These are phyloP conservation scores for Reticulascus tulasneorum DNA, from an alignment of 2,329 filamentous ascomycete species.

Conservation along the genomic window DNA sequence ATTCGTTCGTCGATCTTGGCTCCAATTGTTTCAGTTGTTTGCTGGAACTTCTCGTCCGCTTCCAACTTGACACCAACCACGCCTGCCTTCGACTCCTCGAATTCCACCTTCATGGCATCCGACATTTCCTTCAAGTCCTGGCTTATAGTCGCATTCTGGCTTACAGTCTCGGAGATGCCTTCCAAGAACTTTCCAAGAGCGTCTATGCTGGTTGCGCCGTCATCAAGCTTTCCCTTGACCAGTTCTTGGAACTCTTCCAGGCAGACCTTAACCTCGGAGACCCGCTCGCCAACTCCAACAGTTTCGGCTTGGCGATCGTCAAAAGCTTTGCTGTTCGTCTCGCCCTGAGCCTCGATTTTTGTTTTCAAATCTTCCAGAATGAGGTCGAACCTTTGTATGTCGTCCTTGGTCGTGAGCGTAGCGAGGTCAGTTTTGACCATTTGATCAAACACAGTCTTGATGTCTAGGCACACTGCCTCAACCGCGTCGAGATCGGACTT, in stretches of 20 bases:
- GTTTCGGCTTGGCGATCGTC: conserved; percentile 84
- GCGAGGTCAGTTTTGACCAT: conserved; percentile 69
- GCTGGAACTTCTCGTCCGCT: conserved; percentile 70
- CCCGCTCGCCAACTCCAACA: conserved; percentile 70
- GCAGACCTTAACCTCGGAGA: conserved; percentile 73
- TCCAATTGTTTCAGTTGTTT: conserved; percentile 50
- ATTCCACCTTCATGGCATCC: conserved; percentile 76
- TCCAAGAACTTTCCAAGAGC: conserved; percentile 68
- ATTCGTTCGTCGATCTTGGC: conserved; percentile 62
- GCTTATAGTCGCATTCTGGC: conserved; percentile 51
- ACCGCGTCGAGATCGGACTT: conserved; percentile 82
- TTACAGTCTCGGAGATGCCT: conserved; percentile 59
- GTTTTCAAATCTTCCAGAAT: conserved; percentile 57
- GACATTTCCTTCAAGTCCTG: conserved; percentile 69
- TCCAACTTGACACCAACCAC: conserved; percentile 79
- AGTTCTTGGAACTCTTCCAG: conserved; percentile 76
- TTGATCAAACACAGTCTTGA: conserved; percentile 74
- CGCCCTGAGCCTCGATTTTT: conserved; percentile 60
- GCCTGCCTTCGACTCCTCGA: conserved; percentile 80
- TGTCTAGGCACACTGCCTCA: conserved; percentile 76
- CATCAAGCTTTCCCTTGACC: conserved; percentile 71
- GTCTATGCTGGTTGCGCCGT: conserved; percentile 69
- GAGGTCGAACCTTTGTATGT: conserved; percentile 67
- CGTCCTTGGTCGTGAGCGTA: conserved; percentile 69
- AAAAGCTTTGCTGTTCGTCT: conserved; percentile 72